Evolutionary conservation across 2,329 filamentous ascomycete genomes (phyloP).

Genomic region (Beauveria caledonica): DNA sequence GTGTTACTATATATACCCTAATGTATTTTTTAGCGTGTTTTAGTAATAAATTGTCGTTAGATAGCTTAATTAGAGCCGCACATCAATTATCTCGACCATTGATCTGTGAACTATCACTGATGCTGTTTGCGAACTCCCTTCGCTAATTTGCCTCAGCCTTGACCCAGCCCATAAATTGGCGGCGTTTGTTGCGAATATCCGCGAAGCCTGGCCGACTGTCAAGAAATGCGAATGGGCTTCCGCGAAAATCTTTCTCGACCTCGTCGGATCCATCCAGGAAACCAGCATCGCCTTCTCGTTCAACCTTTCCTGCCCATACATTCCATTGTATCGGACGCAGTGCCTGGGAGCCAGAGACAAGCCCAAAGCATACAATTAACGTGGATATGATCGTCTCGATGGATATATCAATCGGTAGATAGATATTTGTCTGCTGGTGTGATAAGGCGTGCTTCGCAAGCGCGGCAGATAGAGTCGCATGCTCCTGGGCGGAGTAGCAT

Average conservation of each 20-base stretch:
- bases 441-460: conserved; percentile 36
- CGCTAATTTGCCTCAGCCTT: conserved; percentile 26
- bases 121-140: background rate
- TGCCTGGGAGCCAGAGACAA: conserved; percentile 68
- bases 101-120: background rate
- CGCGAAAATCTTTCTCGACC: conserved; percentile 60
- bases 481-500: conserved; percentile 93
- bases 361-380: conserved; percentile 70
- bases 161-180: conserved; percentile 72
- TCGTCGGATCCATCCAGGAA: conserved; percentile 51
- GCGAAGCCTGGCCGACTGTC: conserved; percentile 79
- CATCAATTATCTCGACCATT: too few relatives aligned
- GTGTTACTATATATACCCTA: too few relatives aligned
- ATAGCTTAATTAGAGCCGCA: too few relatives aligned
- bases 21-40: too few relatives aligned
- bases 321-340: conserved; percentile 80
- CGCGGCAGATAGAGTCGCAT: conserved; percentile 63
- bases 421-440: conserved; percentile 31
- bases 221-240: conserved; percentile 71
- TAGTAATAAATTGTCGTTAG: too few relatives aligned
- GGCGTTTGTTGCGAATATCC: conserved; percentile 75
- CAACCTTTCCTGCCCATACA: conserved; percentile 75
- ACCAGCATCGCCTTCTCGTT: conserved; percentile 60
- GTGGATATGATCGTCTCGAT: conserved; percentile 79
- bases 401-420: conserved; percentile 76